Percentiles rank a stretch among this genome's conserved stretches.
These are phyloP conservation scores for Solanum chilense DNA, from an alignment of 257 asterid genomes.

Conservation along the genomic window DNA sequence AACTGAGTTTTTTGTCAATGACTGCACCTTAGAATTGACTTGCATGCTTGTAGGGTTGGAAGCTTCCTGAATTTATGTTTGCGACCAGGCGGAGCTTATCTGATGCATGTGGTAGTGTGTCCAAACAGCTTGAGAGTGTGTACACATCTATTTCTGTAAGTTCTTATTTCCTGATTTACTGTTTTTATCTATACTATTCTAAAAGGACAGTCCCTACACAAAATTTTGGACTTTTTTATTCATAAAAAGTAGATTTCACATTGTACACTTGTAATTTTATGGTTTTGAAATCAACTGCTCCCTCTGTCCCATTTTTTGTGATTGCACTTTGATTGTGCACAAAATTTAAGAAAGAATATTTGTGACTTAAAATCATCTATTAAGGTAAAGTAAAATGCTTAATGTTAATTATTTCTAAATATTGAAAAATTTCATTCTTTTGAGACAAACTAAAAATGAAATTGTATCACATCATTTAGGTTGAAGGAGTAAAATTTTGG, in stretches of 20 bases:
- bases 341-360: background rate
- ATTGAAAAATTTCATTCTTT: background rate
- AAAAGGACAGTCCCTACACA: background rate
- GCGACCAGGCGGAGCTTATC: slow-evolving; percentile 83
- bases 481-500: background rate
- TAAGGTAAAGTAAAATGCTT: background rate
- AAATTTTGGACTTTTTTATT: background rate
- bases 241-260: background rate
- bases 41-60: slow-evolving; percentile 69
- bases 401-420: background rate
- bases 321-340: background rate
- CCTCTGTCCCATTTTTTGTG: background rate
- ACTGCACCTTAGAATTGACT: background rate
- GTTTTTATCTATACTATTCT: background rate
- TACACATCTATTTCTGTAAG: slow-evolving; percentile 62
- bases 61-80: slow-evolving; percentile 81
- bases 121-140: slow-evolving; percentile 71
- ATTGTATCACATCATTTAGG: background rate
- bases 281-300: background rate
- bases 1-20: background rate
- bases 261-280: background rate
- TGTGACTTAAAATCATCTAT: background rate
- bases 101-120: slow-evolving; percentile 73
- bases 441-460: background rate
- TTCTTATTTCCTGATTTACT: slow-evolving; percentile 7